phyloP scores from a whole-genome alignment of 2,329 filamentous ascomycete genomes.

The Graphilbum sp. region DNA sequence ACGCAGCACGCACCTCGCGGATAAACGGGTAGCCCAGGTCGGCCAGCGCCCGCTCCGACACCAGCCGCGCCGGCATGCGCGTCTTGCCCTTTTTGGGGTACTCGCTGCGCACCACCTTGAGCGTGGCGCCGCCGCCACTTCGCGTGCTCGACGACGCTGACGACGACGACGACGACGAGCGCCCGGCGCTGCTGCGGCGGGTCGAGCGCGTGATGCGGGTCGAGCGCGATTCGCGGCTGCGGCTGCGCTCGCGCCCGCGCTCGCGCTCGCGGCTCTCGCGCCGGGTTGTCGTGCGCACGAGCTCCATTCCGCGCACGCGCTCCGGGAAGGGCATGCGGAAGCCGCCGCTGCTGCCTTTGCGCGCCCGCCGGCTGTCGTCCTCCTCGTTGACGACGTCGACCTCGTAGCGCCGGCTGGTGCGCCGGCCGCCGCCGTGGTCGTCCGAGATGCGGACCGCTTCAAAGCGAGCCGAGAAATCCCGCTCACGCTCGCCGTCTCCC shows the following conservation, averaged over 20 bases:
- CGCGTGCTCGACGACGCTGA: constrained; percentile 18
- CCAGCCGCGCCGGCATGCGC: constrained; percentile 64
- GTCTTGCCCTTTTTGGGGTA: constrained; percentile 81
- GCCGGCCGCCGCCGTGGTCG: constrained; percentile 29
- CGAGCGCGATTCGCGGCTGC: constrained; percentile 17
- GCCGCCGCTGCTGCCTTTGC: constrained; percentile 25
- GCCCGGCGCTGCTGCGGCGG: constrained; percentile 16
- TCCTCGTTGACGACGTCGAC: neutral
- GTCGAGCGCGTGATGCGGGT: neutral
- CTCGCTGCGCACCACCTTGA: constrained; percentile 34
- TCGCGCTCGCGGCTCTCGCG: constrained; percentile 23
- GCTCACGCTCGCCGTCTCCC: constrained; percentile 4
- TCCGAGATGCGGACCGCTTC: constrained; percentile 39
- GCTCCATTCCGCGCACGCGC: constrained; percentile 43
- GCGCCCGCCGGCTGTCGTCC: constrained; percentile 16
- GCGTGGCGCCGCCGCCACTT: constrained; percentile 30
- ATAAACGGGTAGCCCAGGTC: constrained; percentile 76
- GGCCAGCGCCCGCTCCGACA: constrained; percentile 64
- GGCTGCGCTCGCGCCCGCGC: constrained; percentile 21
- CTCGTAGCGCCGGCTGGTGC: neutral
- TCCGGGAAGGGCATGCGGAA: constrained; percentile 34
- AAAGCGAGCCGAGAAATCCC: neutral
- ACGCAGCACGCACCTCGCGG: constrained; percentile 49
- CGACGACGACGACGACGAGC: constrained; percentile 20
- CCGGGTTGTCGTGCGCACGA: constrained; percentile 31